Base-by-base conservation (phyloP, 1,139 yeast genomes). In the Candida neerlandica region DNA sequence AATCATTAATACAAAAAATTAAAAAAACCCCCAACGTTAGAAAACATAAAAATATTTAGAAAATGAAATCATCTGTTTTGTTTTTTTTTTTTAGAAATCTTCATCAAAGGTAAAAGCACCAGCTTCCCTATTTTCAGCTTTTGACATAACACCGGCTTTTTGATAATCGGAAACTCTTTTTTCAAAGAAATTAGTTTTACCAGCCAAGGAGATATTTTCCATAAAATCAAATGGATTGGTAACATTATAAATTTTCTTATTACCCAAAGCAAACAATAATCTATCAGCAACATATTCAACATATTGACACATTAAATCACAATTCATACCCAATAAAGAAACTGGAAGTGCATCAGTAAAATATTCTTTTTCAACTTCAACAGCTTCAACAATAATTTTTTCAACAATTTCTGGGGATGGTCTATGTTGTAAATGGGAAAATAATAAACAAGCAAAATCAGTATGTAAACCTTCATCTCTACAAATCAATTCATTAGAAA, bases 381-480 rank as follows among this genome's bases (percentile, higher is more conserved):
- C 99, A 48, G 99, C 99, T 77, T 95, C 99, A 57, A 92, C 84
- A 69, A 94, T 88, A 66, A 94, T 90, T 65, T 77, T 82, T 71
- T 86, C 89, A 50, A 94, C 89, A 62, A 91, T 86, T 55, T 77
- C 80, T 56, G 82, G 77, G 61, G 85, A 81, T 55, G 98, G 97
- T 67, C 96, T 89, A 77, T 91, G 84, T 71, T 86, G 83, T 70
- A 94, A 82, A 73, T 95, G 99, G 40, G 96, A 85, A 76, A 89
- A 94, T 68, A 94, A 80, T 66, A 94, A 80, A 74, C 98, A 92
- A 37, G 98, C 98, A 74, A 94, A 94, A 73, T 94, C 99, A 47
- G 99, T 92, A 77, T 94, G 98, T 72, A 91, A 79, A 69, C 99
- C 99, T 78, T 94, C 98, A 72, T 94, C 99, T 75, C 99, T 90